Evolutionary conservation across 495 filamentous ascomycete genomes (phyloP).

Genomic region (Barbatosphaeria neglecta): DNA sequence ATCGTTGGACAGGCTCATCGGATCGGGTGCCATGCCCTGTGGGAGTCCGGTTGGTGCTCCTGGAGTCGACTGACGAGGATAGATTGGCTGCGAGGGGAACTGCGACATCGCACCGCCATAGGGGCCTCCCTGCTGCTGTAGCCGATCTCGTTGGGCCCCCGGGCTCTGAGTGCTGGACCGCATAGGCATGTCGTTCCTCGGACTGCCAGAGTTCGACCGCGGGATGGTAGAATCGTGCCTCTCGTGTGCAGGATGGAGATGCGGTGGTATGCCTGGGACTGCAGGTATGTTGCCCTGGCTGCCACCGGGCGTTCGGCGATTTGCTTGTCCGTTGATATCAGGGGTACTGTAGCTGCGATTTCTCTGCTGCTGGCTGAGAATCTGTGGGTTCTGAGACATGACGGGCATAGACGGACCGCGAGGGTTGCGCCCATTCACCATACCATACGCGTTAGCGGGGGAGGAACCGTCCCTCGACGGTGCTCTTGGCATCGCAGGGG

Average conservation of each 20-base stretch:
- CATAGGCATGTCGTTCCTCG: slow-evolving; percentile 36
- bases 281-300: slow-evolving; percentile 32
- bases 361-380: slow-evolving; percentile 44
- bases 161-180: slow-evolving; percentile 43
- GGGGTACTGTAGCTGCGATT: slow-evolving; percentile 53
- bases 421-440: slow-evolving; percentile 49
- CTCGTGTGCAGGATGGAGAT: slow-evolving; percentile 40
- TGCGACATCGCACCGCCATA: slow-evolving; percentile 32
- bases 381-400: slow-evolving; percentile 45
- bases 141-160: slow-evolving; percentile 31
- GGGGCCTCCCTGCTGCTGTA: slow-evolving; percentile 18
- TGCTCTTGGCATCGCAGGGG: slow-evolving; percentile 70
- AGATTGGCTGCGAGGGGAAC: slow-evolving; percentile 35
- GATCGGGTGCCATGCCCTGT: slow-evolving; percentile 17
- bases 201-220: slow-evolving; percentile 40
- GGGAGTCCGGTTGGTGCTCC: slow-evolving; percentile 20
- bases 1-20: slow-evolving; percentile 8
- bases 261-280: slow-evolving; percentile 45
- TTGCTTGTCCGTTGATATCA: slow-evolving; percentile 42
- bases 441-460: slow-evolving; percentile 43
- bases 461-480: slow-evolving; percentile 66
- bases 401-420: slow-evolving; percentile 76
- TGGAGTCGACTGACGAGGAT: slow-evolving; percentile 31
- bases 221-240: slow-evolving; percentile 40
- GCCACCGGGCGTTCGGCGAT: slow-evolving; percentile 19